These are phyloP conservation scores for Volvox carteri DNA, from an alignment of 163 green algal genomes.

Conservation along the genomic window DNA sequence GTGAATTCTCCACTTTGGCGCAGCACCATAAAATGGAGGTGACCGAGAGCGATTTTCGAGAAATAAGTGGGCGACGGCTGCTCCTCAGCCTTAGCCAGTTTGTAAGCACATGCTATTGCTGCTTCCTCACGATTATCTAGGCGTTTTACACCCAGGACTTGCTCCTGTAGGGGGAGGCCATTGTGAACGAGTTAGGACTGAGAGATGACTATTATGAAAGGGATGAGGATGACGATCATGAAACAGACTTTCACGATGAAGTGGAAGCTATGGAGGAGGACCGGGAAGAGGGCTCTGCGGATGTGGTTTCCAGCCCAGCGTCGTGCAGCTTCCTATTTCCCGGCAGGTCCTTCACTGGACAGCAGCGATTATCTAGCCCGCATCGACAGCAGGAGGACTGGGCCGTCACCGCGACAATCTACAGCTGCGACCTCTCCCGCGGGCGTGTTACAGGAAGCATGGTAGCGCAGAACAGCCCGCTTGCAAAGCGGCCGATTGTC, in stretches of 20 bases:
- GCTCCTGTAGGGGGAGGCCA: background rate
- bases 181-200: background rate
- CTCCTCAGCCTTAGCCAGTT: slow-evolving; percentile 12
- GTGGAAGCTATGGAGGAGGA: slow-evolving; percentile 18
- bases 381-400: slow-evolving; percentile 44
- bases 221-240: slow-evolving; percentile 4
- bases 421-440: background rate
- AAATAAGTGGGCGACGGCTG: slow-evolving; percentile 1
- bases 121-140: background rate
- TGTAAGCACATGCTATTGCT: background rate
- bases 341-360: background rate
- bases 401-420: slow-evolving; percentile 38
- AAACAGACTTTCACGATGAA: background rate
- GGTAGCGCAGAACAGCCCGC: slow-evolving; percentile 47
- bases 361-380: background rate
- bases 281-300: background rate
- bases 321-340: slow-evolving; percentile 25
- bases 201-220: background rate
- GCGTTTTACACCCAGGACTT: background rate
- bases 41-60: background rate
- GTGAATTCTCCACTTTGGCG: background rate
- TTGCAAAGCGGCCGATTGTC: slow-evolving; percentile 33
- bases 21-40: background rate
- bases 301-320: background rate
- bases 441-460: slow-evolving; percentile 17